Evolutionary conservation across 371 early-diverging fungal species (phyloP).

Genomic region (Circinella umbellata): DNA sequence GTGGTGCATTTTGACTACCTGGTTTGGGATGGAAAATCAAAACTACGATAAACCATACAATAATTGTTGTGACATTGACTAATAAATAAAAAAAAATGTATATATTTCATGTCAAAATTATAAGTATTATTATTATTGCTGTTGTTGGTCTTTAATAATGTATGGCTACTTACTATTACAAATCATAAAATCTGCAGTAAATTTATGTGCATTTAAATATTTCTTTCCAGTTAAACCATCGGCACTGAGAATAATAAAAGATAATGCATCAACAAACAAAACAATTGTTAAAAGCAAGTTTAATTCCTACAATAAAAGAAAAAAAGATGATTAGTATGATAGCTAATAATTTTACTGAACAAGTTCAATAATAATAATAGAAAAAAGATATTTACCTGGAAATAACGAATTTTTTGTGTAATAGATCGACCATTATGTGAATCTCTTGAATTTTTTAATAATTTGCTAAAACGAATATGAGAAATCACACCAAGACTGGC

Average conservation of each 20-base stretch:
- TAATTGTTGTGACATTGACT: constrained; percentile 43
- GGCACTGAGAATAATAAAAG: constrained; percentile 43
- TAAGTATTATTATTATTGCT: no score
- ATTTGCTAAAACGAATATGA: constrained; percentile 46
- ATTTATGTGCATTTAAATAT: constrained; percentile 39
- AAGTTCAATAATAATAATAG: no score
- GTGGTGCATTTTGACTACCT: neutral
- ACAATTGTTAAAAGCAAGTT: constrained; percentile 42
- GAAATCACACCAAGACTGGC: constrained; percentile 47
- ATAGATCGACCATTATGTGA: constrained; percentile 36
- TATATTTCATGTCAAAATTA: no score
- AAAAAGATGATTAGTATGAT: neutral
- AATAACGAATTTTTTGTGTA: constrained; percentile 44
- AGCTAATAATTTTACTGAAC: no score
- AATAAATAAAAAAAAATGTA: neutral
- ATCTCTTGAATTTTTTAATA: constrained; percentile 31
- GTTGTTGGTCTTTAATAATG: no score
- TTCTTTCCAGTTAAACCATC: constrained; percentile 44
- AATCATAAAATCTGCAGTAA: constrained; percentile 49
- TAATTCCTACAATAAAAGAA: constrained; percentile 31
- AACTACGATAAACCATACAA: constrained; percentile 44
- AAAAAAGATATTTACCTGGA: no score
- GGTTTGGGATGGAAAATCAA: constrained; percentile 51
- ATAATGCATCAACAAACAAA: constrained; percentile 32
- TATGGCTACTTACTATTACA: constrained; percentile 40